Percentiles rank a stretch among this genome's conserved stretches.
Evolutionary conservation across 352 stramenopile species (phyloP).

Genomic region (Pythium plurisporium): DNA sequence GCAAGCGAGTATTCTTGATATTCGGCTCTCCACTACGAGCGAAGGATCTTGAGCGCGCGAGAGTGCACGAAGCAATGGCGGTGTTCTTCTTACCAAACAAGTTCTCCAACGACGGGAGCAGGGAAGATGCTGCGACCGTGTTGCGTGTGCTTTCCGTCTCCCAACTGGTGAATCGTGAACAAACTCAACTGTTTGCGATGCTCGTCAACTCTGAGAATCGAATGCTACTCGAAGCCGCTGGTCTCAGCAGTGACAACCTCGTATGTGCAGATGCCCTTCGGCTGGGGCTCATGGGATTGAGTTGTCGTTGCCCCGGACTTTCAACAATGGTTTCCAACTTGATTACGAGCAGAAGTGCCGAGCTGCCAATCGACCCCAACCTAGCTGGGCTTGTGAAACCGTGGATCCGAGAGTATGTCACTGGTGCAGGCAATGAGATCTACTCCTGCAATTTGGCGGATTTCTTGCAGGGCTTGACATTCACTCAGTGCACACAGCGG

Average conservation of each 20-base stretch:
- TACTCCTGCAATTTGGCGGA: constrained; percentile 57
- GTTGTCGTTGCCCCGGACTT: constrained; percentile 71
- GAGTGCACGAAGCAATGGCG: constrained; percentile 60
- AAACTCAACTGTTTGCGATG: constrained; percentile 79
- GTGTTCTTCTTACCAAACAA: constrained; percentile 87
- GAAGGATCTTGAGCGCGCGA: constrained; percentile 51
- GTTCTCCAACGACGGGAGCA: constrained; percentile 69
- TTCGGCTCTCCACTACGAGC: constrained; percentile 60
- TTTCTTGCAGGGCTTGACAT: constrained; percentile 67
- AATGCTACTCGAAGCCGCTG: constrained; percentile 67
- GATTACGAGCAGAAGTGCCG: constrained; percentile 66
- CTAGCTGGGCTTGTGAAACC: constrained; percentile 20
- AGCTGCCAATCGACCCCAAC: constrained; percentile 22
- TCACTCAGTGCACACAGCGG: constrained; percentile 60
- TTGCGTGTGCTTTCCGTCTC: constrained; percentile 73
- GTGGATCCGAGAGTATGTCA: constrained; percentile 78
- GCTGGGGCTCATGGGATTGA: constrained; percentile 80
- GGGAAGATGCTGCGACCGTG: constrained; percentile 80
- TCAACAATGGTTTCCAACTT: constrained; percentile 84
- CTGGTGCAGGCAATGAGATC: constrained; percentile 76
- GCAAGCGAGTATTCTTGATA: constrained; percentile 79
- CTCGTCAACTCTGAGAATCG: constrained; percentile 82
- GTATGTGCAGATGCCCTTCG: constrained; percentile 81
- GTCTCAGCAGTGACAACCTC: constrained; percentile 62
- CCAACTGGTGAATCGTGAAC: constrained; percentile 45